These are phyloP conservation scores for Lonicera japonica DNA, from an alignment of 129 eudicot genomes.

Conservation along the genomic window DNA sequence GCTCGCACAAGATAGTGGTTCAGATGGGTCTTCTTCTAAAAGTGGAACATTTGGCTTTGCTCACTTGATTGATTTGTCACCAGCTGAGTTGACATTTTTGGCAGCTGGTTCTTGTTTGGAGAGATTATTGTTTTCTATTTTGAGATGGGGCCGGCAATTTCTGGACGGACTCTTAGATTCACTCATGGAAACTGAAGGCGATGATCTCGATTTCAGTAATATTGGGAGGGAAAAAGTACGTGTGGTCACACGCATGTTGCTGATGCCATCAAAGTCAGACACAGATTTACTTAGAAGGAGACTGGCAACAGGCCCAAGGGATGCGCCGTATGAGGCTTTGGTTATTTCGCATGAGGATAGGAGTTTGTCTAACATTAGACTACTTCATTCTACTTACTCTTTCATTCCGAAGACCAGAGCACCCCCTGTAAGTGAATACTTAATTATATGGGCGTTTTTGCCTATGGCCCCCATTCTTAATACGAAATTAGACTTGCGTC, in stretches of 20 bases:
- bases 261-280: slow-evolving; percentile 64
- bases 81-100: slow-evolving; percentile 64
- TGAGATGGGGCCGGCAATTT: slow-evolving; percentile 38
- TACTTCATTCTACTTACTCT: slow-evolving; percentile 76
- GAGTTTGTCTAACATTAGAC: slow-evolving; percentile 51
- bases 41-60: slow-evolving; percentile 73
- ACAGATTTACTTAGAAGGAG: slow-evolving; percentile 32
- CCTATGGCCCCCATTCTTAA: too few relatives aligned
- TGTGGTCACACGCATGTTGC: slow-evolving; percentile 77
- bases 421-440: slow-evolving; percentile 66
- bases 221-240: slow-evolving; percentile 65
- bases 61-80: slow-evolving; percentile 71
- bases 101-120: slow-evolving; percentile 76
- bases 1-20: slow-evolving; percentile 21
- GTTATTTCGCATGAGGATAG: slow-evolving; percentile 73
- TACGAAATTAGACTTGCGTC: too few relatives aligned
- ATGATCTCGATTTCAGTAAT: slow-evolving; percentile 28
- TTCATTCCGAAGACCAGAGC: slow-evolving; percentile 91
- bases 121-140: slow-evolving; percentile 56
- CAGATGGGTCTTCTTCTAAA: slow-evolving; percentile 19
- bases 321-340: slow-evolving; percentile 77
- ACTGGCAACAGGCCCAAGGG: slow-evolving; percentile 62
- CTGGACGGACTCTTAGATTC: slow-evolving; percentile 50
- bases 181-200: slow-evolving; percentile 39
- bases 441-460: too few relatives aligned